Percentiles rank a stretch among this genome's conserved stretches.
Conservation (phyloP, 345 rosid species). For the Streptanthus diversifolius region DNA sequence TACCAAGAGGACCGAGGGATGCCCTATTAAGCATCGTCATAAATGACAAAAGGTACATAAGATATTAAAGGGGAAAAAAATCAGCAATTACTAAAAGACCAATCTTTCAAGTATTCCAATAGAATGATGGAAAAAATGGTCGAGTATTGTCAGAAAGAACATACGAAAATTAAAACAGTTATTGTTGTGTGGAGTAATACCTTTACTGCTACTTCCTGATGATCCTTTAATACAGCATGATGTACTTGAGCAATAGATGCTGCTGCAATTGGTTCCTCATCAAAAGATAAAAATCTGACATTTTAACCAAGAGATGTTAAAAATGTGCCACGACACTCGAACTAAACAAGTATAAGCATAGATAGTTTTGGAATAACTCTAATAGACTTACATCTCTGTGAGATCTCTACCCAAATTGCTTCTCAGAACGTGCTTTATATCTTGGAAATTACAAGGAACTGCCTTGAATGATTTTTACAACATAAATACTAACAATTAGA, state of each 20-base stretch:
- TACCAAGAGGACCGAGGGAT: neutral
- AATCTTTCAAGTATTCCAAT: neutral
- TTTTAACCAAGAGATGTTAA: neutral
- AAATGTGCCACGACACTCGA: neutral
- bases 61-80: neutral
- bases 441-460: constrained; percentile 65
- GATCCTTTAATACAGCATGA: constrained; percentile 56
- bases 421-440: constrained; percentile 51
- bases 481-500: neutral
- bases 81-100: neutral
- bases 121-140: constrained; percentile 13
- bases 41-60: neutral
- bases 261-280: constrained; percentile 88
- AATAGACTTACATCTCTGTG: constrained; percentile 49
- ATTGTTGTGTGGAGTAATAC: constrained; percentile 32
- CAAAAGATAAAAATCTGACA: constrained; percentile 70
- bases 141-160: neutral
- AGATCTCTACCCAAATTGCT: constrained; percentile 58
- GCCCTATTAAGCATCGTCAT: neutral
- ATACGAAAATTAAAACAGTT: neutral
- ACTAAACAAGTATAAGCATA: neutral
- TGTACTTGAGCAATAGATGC: constrained; percentile 98
- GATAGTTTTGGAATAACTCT: neutral
- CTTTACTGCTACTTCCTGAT: constrained; percentile 82
- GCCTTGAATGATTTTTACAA: constrained; percentile 43